These are phyloP conservation scores for Hyphochytrium catenoides DNA, from an alignment of 352 stramenopile species.

Conservation along the genomic window DNA sequence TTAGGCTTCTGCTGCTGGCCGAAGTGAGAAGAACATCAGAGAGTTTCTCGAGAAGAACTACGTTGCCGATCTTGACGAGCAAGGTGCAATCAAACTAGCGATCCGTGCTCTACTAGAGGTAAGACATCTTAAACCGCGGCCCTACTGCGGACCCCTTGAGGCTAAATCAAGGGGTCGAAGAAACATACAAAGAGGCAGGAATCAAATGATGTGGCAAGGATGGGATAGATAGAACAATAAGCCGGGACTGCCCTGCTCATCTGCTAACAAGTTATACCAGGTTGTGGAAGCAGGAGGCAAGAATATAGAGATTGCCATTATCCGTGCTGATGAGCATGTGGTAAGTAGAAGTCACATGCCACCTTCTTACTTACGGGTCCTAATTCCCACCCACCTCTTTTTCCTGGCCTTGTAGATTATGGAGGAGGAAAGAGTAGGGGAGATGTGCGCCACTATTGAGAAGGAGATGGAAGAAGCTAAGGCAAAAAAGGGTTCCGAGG, in stretches of 20 bases:
- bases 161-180: too few species aligned
- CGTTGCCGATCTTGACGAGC: conserved; percentile 64
- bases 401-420: conserved; percentile 16
- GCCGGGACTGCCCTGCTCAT: too few species aligned
- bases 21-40: conserved; percentile 88
- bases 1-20: conserved; percentile 82
- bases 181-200: too few species aligned
- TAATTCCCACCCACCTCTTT: conserved; percentile 2
- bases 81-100: conserved; percentile 69
- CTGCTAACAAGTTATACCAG: too few species aligned
- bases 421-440: conserved; percentile 42
- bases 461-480: conserved; percentile 55
- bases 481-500: too few species aligned
- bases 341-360: neutral
- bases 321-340: conserved; percentile 34
- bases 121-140: too few species aligned
- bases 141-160: too few species aligned
- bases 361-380: neutral
- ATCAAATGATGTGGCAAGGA: too few species aligned
- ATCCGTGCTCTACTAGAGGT: conserved; percentile 90
- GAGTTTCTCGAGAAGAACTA: conserved; percentile 99
- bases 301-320: conserved; percentile 96
- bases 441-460: conserved; percentile 46
- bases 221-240: too few species aligned
- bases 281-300: conserved; percentile 94